Evolutionary conservation across 1,284 basidiomycete species (phyloP).

Genomic region (Cryptococcus floricola): DNA sequence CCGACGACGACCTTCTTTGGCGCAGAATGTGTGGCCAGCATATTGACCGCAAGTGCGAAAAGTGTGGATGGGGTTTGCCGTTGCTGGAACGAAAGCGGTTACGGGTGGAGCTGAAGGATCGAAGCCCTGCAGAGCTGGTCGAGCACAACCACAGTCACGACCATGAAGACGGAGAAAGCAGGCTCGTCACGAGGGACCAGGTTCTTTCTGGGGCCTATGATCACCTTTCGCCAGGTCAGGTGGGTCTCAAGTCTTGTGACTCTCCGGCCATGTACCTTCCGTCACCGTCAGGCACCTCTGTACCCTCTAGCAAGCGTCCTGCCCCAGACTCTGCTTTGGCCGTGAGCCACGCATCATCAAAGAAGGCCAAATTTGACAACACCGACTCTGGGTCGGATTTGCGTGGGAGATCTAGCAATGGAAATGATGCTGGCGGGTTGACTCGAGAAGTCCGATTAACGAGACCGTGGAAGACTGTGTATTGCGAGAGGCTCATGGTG

Average conservation of each 20-base stretch:
- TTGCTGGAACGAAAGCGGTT: slow-evolving; percentile 63
- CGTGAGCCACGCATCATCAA: neutral
- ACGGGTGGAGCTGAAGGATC: slow-evolving; percentile 46
- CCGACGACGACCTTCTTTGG: slow-evolving; percentile 96
- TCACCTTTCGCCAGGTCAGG: neutral
- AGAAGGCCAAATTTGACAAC: slow-evolving; percentile 19
- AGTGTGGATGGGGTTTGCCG: slow-evolving; percentile 97
- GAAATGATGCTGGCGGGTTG: slow-evolving; percentile 10
- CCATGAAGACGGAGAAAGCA: slow-evolving; percentile 9
- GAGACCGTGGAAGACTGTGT: slow-evolving; percentile 95
- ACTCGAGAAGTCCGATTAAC: slow-evolving; percentile 39
- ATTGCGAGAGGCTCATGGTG: slow-evolving; percentile 90
- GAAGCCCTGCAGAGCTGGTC: slow-evolving; percentile 39
- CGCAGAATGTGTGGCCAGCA: slow-evolving; percentile 97
- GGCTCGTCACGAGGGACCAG: slow-evolving; percentile 12
- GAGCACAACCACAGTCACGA: slow-evolving; percentile 34
- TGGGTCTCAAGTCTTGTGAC: slow-evolving; percentile 3
- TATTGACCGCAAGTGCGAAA: slow-evolving; percentile 93
- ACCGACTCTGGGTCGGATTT: slow-evolving; percentile 27
- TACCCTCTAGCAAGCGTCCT: slow-evolving; percentile 11
- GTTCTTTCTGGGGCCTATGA: slow-evolving; percentile 8
- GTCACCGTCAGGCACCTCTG: neutral
- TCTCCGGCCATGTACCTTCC: slow-evolving; percentile 9
- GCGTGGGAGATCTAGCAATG: neutral
- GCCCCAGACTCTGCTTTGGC: slow-evolving; percentile 14